Evolutionary conservation across 2,329 filamentous ascomycete genomes (phyloP).

Genomic region (Arthrobotrys sinensis): DNA sequence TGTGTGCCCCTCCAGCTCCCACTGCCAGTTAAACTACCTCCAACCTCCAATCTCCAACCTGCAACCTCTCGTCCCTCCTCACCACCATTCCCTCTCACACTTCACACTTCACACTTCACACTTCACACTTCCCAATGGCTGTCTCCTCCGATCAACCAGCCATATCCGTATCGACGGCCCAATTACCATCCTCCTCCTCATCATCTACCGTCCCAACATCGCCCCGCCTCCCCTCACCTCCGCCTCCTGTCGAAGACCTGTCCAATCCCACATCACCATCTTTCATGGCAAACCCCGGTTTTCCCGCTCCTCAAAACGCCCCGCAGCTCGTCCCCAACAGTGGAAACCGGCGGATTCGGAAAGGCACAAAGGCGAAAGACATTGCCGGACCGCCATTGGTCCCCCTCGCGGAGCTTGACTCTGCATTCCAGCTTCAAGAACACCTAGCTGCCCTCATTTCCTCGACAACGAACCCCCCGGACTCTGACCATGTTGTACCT

Average conservation of each 20-base stretch:
- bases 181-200: conserved; percentile 5
- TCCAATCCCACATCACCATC: conserved; percentile 69
- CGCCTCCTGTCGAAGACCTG: conserved; percentile 94
- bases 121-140: conserved; percentile 3
- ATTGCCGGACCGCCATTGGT: conserved; percentile 95
- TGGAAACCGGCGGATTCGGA: conserved; percentile 83
- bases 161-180: conserved; percentile 43
- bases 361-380: conserved; percentile 90
- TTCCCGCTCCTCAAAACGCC: conserved; percentile 71
- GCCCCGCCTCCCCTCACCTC: conserved; percentile 92
- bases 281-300: conserved; percentile 79
- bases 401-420: conserved; percentile 80
- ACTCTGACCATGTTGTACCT: conserved; percentile 74
- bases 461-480: conserved; percentile 78
- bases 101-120: no score
- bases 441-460: conserved; percentile 94
- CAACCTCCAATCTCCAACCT: not conserved
- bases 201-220: conserved; percentile 76
- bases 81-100: not conserved
- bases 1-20: no score
- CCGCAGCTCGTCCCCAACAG: conserved; percentile 74
- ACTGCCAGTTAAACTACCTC: no score
- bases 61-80: not conserved
- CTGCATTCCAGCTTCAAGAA: conserved; percentile 96
- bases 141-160: conserved; percentile 15